Evolutionary conservation across 2,329 filamentous ascomycete genomes (phyloP).

Genomic region (Xylaria sp.): DNA sequence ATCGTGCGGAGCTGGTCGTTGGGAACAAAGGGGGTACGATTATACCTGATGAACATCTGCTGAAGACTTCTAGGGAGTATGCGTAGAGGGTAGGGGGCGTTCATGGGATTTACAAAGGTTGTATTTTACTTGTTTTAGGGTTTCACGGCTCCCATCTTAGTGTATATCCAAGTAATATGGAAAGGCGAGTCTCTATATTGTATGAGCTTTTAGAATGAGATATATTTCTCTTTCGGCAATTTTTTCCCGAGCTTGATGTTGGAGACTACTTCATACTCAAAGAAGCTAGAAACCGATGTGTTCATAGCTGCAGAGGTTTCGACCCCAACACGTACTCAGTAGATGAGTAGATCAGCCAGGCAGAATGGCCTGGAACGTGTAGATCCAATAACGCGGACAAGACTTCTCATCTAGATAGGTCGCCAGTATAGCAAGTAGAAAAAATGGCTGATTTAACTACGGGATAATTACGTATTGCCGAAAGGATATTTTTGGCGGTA

Average conservation of each 20-base stretch:
- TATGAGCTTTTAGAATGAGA: neutral
- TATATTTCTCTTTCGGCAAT: neutral
- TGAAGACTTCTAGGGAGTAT: constrained; percentile 14
- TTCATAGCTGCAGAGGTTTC: neutral
- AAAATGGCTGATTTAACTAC: neutral
- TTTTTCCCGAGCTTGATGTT: neutral
- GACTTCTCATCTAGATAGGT: neutral
- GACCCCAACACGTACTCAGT: neutral
- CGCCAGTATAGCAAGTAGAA: neutral
- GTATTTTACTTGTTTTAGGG: neutral
- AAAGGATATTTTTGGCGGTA: neutral
- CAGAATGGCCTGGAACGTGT: neutral
- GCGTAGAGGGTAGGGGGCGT: neutral
- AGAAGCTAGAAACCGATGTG: neutral
- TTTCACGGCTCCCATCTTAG: neutral
- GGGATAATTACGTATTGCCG: neutral
- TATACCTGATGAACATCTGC: constrained; percentile 10
- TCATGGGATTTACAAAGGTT: neutral
- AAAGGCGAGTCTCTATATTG: neutral
- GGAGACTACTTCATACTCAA: neutral
- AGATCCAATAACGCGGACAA: neutral
- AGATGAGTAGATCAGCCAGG: too few relatives aligned
- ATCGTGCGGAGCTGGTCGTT: constrained; percentile 12
- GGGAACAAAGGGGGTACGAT: constrained; percentile 1
- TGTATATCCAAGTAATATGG: neutral